Percentiles rank a stretch among this genome's conserved stretches.
These are phyloP conservation scores for Solanum rostratum DNA, from an alignment of 257 asterid genomes.

Conservation along the genomic window DNA sequence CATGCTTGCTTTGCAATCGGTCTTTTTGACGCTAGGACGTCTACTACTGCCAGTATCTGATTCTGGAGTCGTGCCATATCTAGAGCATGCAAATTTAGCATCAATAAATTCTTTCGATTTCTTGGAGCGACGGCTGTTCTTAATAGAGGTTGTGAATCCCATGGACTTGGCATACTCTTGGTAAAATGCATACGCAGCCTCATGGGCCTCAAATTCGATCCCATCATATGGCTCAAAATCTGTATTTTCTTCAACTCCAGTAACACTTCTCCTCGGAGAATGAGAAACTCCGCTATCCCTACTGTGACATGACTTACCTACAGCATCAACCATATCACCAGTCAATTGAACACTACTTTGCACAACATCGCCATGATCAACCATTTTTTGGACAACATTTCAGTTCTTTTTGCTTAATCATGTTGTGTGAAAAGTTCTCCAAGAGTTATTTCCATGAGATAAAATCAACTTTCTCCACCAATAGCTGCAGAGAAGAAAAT, in stretches of 20 bases:
- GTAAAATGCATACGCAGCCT: conserved; percentile 79
- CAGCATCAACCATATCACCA: conserved; percentile 30
- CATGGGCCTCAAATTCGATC: conserved; percentile 82
- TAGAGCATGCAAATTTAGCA: conserved; percentile 90
- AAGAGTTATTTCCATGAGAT: not conserved
- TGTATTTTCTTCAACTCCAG: conserved; percentile 38
- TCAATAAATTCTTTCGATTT: conserved; percentile 92
- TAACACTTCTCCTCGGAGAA: conserved; percentile 24
- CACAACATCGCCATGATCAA: conserved; percentile 32
- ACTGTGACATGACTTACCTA: conserved; percentile 20
- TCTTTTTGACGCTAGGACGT: conserved; percentile 72
- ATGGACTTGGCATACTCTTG: conserved; percentile 95
- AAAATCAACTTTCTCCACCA: not conserved
- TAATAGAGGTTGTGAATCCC: conserved; percentile 98
- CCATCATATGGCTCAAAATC: conserved; percentile 73
- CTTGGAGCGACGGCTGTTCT: conserved; percentile 94
- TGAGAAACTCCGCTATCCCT: conserved; percentile 27
- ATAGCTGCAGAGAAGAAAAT: not conserved
- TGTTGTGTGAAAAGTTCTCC: not conserved
- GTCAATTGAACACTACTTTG: conserved; percentile 28
- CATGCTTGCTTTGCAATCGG: conserved; percentile 96
- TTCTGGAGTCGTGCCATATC: conserved; percentile 92
- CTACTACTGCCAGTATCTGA: conserved; percentile 64
- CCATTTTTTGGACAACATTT: conserved; percentile 33
- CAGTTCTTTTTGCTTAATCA: not conserved